phyloP scores from a whole-genome alignment of 768 basidiomycete genomes.

The Trametes villosa region DNA sequence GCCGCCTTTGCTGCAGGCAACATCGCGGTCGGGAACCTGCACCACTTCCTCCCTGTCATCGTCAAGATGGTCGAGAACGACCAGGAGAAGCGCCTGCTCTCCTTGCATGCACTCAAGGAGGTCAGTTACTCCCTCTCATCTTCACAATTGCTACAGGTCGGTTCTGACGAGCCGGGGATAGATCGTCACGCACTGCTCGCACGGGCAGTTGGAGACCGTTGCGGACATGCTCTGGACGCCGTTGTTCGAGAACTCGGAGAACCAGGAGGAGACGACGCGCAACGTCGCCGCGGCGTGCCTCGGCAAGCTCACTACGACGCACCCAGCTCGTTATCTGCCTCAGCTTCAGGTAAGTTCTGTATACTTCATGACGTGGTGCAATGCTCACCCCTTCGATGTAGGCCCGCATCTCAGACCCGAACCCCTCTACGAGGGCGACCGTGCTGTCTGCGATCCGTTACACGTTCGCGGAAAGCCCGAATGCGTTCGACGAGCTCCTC shows the following conservation, averaged over 20 bases:
- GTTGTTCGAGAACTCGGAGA: conserved; percentile 88
- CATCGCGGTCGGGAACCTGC: conserved; percentile 91
- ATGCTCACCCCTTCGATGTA: conserved; percentile 26
- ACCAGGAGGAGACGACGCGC: conserved; percentile 86
- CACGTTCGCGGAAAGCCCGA: conserved; percentile 85
- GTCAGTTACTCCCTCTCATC: conserved; percentile 40
- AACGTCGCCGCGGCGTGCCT: conserved; percentile 97
- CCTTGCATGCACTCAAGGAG: conserved; percentile 94
- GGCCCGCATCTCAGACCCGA: conserved; percentile 70
- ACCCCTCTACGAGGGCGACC: conserved; percentile 78
- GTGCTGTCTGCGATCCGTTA: conserved; percentile 92
- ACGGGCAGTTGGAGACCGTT: conserved; percentile 80
- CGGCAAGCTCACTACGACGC: conserved; percentile 91
- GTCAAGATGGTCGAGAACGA: conserved; percentile 78
- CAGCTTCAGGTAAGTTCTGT: conserved; percentile 75
- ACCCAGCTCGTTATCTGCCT: conserved; percentile 88
- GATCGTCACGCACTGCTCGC: conserved; percentile 92
- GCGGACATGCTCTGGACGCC: conserved; percentile 93
- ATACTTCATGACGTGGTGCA: too few relatives aligned
- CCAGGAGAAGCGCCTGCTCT: conserved; percentile 77
- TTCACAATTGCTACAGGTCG: not conserved
- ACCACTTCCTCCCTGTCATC: conserved; percentile 84
- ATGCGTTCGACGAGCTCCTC: conserved; percentile 88
- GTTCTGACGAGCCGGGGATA: conserved; percentile 31
- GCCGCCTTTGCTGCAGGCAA: conserved; percentile 97